These are phyloP conservation scores for Schizophyllum amplum DNA, from an alignment of 1,284 basidiomycete genomes.

Conservation along the genomic window DNA sequence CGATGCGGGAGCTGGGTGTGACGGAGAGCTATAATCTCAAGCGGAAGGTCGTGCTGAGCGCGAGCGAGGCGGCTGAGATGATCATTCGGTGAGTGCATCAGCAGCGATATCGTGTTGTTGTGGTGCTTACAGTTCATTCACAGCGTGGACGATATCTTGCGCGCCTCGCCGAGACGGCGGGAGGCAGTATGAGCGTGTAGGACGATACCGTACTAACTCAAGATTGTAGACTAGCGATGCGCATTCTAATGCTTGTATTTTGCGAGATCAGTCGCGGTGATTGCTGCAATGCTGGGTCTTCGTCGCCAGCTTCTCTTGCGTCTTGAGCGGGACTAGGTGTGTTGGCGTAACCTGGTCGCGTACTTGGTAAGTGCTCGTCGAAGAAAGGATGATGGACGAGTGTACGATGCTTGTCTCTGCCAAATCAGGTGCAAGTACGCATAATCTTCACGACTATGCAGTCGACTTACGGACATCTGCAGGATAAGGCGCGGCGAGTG, in stretches of 20 bases:
- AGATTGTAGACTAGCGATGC: not conserved
- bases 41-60: conserved; percentile 88
- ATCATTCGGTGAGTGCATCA: conserved; percentile 72
- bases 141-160: conserved; percentile 64
- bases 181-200: conserved; percentile 46
- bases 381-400: too few species aligned
- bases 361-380: too few species aligned
- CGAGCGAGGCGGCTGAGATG: conserved; percentile 98
- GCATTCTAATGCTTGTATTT: not conserved
- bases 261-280: too few species aligned
- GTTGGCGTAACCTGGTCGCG: too few species aligned
- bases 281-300: too few species aligned
- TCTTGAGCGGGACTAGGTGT: too few species aligned
- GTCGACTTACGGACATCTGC: too few species aligned
- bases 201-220: not conserved
- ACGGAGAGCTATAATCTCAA: conserved; percentile 99
- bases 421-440: too few species aligned
- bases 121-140: not conserved
- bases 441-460: too few species aligned
- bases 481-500: too few species aligned
- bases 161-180: conserved; percentile 55
- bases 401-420: too few species aligned
- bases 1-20: conserved; percentile 84
- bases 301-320: too few species aligned
- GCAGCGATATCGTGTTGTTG: conserved; percentile 6